Conservation (phyloP, 192 early-diverging fungal species). For the Backusella westeae region DNA sequence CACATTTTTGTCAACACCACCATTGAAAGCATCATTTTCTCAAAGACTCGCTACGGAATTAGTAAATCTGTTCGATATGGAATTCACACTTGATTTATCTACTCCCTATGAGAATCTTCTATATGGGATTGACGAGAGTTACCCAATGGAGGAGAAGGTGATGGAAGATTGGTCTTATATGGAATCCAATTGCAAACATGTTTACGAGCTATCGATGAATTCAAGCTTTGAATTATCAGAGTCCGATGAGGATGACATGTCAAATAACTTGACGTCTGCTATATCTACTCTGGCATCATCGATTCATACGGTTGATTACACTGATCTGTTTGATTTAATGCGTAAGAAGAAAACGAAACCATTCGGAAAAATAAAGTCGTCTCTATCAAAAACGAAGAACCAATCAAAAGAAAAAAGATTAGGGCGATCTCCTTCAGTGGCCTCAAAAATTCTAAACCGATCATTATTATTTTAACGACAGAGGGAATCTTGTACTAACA, state of each 20-base stretch:
- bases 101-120: neutral
- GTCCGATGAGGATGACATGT: neutral
- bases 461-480: neutral
- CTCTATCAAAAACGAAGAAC: neutral
- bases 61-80: neutral
- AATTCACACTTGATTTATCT: neutral
- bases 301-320: neutral
- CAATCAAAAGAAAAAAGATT: neutral
- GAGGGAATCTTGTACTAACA: neutral
- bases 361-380: neutral
- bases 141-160: neutral
- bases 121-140: neutral
- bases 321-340: neutral
- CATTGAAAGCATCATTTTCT: neutral
- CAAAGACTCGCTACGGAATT: neutral
- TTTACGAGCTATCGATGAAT: neutral
- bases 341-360: neutral
- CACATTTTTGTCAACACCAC: neutral
- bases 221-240: neutral
- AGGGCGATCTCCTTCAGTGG: neutral
- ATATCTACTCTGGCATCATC: neutral
- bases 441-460: neutral
- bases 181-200: neutral
- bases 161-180: neutral
- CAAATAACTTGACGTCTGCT: neutral